phyloP scores from a whole-genome alignment of 345 rosid species.

The Eucalyptus grandis region DNA sequence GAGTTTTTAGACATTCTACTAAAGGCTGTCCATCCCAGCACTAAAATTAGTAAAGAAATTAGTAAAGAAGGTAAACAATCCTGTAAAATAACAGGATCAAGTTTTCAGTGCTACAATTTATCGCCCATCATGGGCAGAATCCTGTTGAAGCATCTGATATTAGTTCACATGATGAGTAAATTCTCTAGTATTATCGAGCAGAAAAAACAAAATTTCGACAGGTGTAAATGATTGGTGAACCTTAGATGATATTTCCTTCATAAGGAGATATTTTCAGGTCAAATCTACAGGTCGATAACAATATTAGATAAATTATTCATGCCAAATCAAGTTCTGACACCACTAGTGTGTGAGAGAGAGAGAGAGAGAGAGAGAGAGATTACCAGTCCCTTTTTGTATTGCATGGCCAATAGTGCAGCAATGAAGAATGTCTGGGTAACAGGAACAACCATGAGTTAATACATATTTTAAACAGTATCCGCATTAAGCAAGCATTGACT shows the following conservation, averaged over 20 bases:
- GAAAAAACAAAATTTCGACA: background rate
- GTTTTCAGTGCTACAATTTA: background rate
- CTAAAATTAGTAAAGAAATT: background rate
- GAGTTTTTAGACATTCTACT: background rate
- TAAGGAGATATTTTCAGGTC: background rate
- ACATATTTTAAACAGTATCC: background rate
- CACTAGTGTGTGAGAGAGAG: background rate
- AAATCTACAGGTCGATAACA: background rate
- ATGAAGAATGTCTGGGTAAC: slow-evolving; percentile 80
- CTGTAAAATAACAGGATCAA: background rate
- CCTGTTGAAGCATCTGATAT: background rate
- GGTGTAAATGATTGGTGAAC: background rate
- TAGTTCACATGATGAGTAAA: background rate
- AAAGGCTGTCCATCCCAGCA: background rate
- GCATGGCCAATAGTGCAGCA: slow-evolving; percentile 98
- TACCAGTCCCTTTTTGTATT: slow-evolving; percentile 93
- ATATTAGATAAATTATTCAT: background rate
- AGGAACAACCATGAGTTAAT: background rate
- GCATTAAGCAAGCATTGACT: background rate
- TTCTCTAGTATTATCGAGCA: background rate
- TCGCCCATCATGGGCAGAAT: background rate
- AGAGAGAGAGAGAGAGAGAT: background rate
- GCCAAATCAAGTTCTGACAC: background rate
- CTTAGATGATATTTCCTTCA: background rate
- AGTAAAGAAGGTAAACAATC: background rate